phyloP scores from a whole-genome alignment of 2,329 filamentous ascomycete species.

The Chrysosporium keratinophilum region DNA sequence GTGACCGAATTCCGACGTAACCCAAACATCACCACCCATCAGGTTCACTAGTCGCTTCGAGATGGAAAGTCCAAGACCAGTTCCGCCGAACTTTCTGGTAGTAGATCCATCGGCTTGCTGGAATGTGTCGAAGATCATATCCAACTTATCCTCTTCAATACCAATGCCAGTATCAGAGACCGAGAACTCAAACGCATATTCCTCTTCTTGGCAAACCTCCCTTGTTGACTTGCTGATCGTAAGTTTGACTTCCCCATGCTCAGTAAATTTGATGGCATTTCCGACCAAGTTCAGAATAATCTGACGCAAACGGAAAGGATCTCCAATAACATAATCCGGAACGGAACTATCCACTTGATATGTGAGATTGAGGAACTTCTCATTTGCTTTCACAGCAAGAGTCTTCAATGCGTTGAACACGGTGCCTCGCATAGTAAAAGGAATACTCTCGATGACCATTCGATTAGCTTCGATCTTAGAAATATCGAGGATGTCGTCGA shows the following conservation, averaged over 20 bases:
- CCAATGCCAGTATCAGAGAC: conserved; percentile 95
- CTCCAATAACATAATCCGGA: conserved; percentile 88
- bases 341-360: conserved; percentile 90
- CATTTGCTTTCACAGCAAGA: conserved; percentile 91
- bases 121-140: conserved; percentile 97
- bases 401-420: conserved; percentile 98
- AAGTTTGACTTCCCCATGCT: conserved; percentile 89
- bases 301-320: conserved; percentile 90
- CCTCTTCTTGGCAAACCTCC: conserved; percentile 55
- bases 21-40: conserved; percentile 95
- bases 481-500: conserved; percentile 66
- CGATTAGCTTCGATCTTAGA: conserved; percentile 82
- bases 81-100: conserved; percentile 90
- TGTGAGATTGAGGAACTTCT: conserved; percentile 83
- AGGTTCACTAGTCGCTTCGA: conserved; percentile 89
- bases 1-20: conserved; percentile 80
- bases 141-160: conserved; percentile 87
- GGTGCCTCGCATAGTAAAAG: conserved; percentile 84
- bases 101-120: conserved; percentile 96
- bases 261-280: conserved; percentile 98
- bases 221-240: conserved; percentile 68
- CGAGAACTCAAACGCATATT: conserved; percentile 91
- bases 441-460: conserved; percentile 97
- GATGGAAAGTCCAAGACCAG: conserved; percentile 85
- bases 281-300: conserved; percentile 96